These are phyloP conservation scores for Colletotrichum sidae DNA, from an alignment of 2,329 filamentous ascomycete genomes.

Conservation along the genomic window DNA sequence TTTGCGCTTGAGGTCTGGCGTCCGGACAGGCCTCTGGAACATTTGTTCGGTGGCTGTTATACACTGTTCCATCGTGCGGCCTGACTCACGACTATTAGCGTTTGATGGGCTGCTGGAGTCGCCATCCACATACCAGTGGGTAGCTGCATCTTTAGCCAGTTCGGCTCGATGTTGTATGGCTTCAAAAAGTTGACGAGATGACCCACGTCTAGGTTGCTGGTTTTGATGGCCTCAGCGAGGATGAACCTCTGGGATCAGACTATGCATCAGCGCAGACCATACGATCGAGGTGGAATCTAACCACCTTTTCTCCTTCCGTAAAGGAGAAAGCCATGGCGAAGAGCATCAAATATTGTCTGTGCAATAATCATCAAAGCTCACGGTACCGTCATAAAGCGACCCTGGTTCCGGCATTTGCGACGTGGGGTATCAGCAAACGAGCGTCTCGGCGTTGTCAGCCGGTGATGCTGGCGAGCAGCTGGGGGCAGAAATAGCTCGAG, in stretches of 20 bases:
- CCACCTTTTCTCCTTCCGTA: conserved; percentile 65
- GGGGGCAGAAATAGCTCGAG: conserved; percentile 7
- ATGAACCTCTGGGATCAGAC: conserved; percentile 62
- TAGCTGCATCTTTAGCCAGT: conserved; percentile 62
- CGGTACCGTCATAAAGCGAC: not conserved
- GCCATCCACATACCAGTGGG: conserved; percentile 53
- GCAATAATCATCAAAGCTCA: conserved; percentile 18
- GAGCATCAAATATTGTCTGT: conserved; percentile 1
- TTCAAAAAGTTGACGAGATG: conserved; percentile 61
- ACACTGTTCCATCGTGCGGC: conserved; percentile 61
- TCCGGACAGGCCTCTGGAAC: conserved; percentile 48
- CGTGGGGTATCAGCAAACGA: conserved; percentile 20
- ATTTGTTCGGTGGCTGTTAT: conserved; percentile 54
- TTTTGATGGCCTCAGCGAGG: conserved; percentile 69
- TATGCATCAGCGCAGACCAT: conserved; percentile 23
- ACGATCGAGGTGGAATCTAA: conserved; percentile 35
- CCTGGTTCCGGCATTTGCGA: conserved; percentile 37
- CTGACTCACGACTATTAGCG: conserved; percentile 43
- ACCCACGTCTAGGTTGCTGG: conserved; percentile 61
- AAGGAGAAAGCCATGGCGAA: conserved; percentile 48
- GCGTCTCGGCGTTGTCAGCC: conserved; percentile 19
- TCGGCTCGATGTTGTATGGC: conserved; percentile 48
- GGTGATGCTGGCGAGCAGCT: not conserved
- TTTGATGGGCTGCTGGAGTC: not conserved
- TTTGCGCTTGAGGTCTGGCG: conserved; percentile 49